These are phyloP conservation scores for Lotmaria passim DNA, from an alignment of 208 protist genomes.

Conservation along the genomic window DNA sequence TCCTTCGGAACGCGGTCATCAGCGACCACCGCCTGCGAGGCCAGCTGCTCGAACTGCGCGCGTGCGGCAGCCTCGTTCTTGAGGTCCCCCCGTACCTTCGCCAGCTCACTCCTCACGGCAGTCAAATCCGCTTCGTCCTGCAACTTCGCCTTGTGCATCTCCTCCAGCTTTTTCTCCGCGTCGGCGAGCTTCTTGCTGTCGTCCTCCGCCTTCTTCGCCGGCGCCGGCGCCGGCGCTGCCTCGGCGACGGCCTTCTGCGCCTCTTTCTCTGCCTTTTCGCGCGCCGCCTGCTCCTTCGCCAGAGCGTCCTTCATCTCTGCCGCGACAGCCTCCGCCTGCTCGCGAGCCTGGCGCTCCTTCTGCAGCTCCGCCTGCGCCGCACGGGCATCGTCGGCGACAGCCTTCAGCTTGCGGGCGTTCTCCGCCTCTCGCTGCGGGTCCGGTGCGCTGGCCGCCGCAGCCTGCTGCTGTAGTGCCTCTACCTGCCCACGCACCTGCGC, in stretches of 20 bases:
- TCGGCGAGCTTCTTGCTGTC: conserved; percentile 37
- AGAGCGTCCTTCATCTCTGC: conserved; percentile 17
- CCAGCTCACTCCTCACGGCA: conserved; percentile 34
- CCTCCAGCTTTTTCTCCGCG: conserved; percentile 30
- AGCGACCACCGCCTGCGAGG: conserved; percentile 33
- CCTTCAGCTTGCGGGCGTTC: conserved; percentile 31
- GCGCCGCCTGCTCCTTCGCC: conserved; percentile 38
- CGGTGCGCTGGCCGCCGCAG: background rate
- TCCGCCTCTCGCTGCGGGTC: conserved; percentile 16
- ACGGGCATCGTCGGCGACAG: conserved; percentile 33
- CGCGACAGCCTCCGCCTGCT: conserved; percentile 26
- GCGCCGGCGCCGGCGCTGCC: background rate
- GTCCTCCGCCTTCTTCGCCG: conserved; percentile 20
- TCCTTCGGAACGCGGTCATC: conserved; percentile 33
- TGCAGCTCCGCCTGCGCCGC: conserved; percentile 35
- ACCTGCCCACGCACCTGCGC: conserved; percentile 21
- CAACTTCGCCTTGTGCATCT: conserved; percentile 37
- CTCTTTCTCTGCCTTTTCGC: conserved; percentile 45
- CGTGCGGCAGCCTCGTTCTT: conserved; percentile 38
- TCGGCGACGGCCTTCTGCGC: conserved; percentile 16
- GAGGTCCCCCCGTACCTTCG: conserved; percentile 32
- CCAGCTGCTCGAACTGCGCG: conserved; percentile 45
- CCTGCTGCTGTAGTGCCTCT: conserved; percentile 12
- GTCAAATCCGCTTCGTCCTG: conserved; percentile 34
- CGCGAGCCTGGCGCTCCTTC: conserved; percentile 38